Evolutionary conservation across 2,329 filamentous ascomycete genomes (phyloP).

Genomic region (Fusarium sp.): DNA sequence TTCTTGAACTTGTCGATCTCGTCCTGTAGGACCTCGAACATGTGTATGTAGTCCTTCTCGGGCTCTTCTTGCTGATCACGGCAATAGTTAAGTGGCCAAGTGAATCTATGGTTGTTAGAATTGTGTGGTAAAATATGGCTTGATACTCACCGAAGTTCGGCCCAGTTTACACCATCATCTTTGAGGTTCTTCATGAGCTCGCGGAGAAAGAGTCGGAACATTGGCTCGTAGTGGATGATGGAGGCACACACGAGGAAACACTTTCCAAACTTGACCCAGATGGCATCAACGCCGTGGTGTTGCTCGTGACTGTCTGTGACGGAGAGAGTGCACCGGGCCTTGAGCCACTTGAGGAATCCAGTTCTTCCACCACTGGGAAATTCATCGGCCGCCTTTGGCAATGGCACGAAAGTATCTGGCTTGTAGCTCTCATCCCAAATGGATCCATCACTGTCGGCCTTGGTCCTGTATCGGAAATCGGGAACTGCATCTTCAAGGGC

Average conservation of each 20-base stretch:
- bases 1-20: constrained; percentile 82
- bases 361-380: constrained; percentile 79
- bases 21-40: constrained; percentile 81
- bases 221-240: constrained; percentile 89
- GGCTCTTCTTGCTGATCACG: constrained; percentile 72
- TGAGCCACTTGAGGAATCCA: constrained; percentile 84
- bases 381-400: constrained; percentile 73
- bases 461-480: constrained; percentile 71
- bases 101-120: constrained; percentile 63
- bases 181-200: constrained; percentile 77
- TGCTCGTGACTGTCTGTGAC: constrained; percentile 80
- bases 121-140: background rate
- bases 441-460: constrained; percentile 59
- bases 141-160: constrained; percentile 73
- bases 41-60: constrained; percentile 75
- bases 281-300: constrained; percentile 84
- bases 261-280: constrained; percentile 85
- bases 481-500: constrained; percentile 69
- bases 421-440: constrained; percentile 78
- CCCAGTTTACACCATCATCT: constrained; percentile 87
- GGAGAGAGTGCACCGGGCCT: constrained; percentile 77
- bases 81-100: constrained; percentile 79
- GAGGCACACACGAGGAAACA: constrained; percentile 81
- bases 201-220: constrained; percentile 82
- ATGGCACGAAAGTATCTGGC: constrained; percentile 68